These are phyloP conservation scores for Trichoderma sp. DNA, from an alignment of 2,329 filamentous ascomycete genomes.

Conservation along the genomic window DNA sequence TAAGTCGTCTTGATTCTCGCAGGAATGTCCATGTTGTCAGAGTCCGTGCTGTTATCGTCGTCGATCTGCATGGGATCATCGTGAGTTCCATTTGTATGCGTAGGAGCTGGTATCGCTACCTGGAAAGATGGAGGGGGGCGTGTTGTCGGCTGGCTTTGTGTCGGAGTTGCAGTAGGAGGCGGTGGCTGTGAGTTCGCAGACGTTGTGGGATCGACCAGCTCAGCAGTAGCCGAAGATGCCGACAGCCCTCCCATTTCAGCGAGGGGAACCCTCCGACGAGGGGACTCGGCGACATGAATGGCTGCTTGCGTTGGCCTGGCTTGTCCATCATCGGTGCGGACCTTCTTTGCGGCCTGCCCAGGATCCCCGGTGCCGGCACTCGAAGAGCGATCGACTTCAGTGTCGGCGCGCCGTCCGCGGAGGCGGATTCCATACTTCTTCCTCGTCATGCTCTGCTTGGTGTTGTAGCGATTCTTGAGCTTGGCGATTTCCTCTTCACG, in stretches of 20 bases:
- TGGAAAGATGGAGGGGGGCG: too few species aligned
- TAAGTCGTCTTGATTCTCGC: constrained; percentile 27
- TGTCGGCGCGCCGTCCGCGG: constrained; percentile 51
- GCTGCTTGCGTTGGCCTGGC: constrained; percentile 16
- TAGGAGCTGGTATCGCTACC: too few species aligned
- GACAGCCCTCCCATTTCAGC: constrained; percentile 43
- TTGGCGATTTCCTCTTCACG: constrained; percentile 43
- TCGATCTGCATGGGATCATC: constrained; percentile 38
- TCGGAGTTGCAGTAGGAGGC: not conserved
- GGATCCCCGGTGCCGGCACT: constrained; percentile 4
- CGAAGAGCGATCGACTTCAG: constrained; percentile 42
- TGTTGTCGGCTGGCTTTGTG: not conserved
- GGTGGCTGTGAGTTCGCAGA: constrained; percentile 33
- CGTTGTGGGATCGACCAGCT: constrained; percentile 43
- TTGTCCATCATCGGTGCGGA: constrained; percentile 29
- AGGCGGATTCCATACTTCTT: constrained; percentile 61
- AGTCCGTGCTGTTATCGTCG: constrained; percentile 27
- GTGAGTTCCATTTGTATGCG: constrained; percentile 30
- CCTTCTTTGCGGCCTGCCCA: constrained; percentile 33
- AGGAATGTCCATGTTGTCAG: constrained; percentile 39
- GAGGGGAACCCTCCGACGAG: constrained; percentile 37
- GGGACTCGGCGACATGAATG: constrained; percentile 2
- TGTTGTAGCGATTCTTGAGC: constrained; percentile 56
- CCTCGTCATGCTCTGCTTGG: constrained; percentile 58
- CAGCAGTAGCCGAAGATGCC: constrained; percentile 43